phyloP scores from a whole-genome alignment of 2,329 filamentous ascomycete species.

The Juglanconis oblonga region DNA sequence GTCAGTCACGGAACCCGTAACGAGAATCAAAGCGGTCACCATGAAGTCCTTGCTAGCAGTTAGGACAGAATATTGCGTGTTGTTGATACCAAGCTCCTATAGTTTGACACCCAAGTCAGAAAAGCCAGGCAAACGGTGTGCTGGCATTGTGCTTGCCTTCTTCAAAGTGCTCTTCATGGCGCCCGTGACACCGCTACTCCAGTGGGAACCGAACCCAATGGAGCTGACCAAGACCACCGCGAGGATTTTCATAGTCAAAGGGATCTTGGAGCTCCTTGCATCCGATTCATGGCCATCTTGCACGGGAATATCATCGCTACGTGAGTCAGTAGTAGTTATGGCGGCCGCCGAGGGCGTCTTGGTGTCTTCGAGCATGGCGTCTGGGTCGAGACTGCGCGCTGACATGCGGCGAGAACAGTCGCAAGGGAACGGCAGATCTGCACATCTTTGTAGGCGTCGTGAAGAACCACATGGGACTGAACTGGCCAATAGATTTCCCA shows the following conservation, averaged over 20 bases:
- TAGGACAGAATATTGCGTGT: slow-evolving; percentile 56
- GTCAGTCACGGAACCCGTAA: slow-evolving; percentile 55
- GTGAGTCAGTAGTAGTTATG: not conserved
- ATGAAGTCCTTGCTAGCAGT: slow-evolving; percentile 63
- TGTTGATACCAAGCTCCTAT: slow-evolving; percentile 54
- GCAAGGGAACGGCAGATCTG: not conserved
- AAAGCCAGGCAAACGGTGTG: not conserved
- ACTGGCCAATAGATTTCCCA: not conserved
- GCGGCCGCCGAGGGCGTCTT: not conserved
- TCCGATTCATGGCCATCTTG: not conserved
- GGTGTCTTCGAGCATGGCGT: slow-evolving; percentile 1
- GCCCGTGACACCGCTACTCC: slow-evolving; percentile 58
- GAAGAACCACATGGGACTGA: not conserved
- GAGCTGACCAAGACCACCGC: slow-evolving; percentile 48
- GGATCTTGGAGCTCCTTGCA: slow-evolving; percentile 18
- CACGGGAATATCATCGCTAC: not conserved
- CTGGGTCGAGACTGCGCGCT: not conserved
- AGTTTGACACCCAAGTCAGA: not conserved
- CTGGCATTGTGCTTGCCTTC: slow-evolving; percentile 31
- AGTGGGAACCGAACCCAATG: slow-evolving; percentile 59
- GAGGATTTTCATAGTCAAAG: slow-evolving; percentile 28
- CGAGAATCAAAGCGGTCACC: slow-evolving; percentile 52
- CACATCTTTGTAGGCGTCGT: not conserved
- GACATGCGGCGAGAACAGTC: too few relatives aligned
- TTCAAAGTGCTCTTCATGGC: slow-evolving; percentile 62